Conservation (phyloP, 208 protist genomes). For the Acanthamoeba royreba region DNA sequence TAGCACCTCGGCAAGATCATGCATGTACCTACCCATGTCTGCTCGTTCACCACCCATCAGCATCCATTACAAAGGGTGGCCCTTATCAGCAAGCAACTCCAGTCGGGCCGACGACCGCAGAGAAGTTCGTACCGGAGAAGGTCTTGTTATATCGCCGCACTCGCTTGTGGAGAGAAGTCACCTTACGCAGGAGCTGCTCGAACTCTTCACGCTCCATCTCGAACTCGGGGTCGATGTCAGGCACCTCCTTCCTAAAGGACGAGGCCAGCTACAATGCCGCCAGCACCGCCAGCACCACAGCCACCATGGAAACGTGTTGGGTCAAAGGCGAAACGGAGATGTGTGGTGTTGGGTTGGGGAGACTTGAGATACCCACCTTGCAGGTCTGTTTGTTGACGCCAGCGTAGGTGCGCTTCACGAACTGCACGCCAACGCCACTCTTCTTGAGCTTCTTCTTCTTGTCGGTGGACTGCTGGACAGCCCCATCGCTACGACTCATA, state of each 20-base stretch:
- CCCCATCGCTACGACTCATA: too few relatives aligned
- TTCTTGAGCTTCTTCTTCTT: not conserved
- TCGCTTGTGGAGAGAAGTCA: not conserved
- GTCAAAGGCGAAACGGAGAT: too few relatives aligned
- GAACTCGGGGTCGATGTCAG: not conserved
- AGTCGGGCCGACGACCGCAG: too few relatives aligned
- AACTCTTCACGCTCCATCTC: not conserved
- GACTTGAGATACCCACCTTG: not conserved
- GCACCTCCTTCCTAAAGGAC: not conserved
- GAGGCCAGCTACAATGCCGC: not conserved
- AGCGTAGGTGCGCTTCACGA: slow-evolving; percentile 1
- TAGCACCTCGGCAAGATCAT: not conserved
- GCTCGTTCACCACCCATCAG: too few relatives aligned
- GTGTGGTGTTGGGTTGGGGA: not conserved
- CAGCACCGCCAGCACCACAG: not conserved
- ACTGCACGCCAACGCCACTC: not conserved
- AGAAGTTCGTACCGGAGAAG: not conserved
- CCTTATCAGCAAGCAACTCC: too few relatives aligned
- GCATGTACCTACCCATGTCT: slow-evolving; percentile 19
- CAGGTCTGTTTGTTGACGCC: slow-evolving; percentile 1
- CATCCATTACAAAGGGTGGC: too few relatives aligned
- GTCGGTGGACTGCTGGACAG: too few relatives aligned
- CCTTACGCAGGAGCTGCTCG: slow-evolving; percentile 5
- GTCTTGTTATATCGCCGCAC: not conserved
- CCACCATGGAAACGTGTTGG: not conserved